Conservation (phyloP, 1,284 basidiomycete genomes). For the Trametes sp. region DNA sequence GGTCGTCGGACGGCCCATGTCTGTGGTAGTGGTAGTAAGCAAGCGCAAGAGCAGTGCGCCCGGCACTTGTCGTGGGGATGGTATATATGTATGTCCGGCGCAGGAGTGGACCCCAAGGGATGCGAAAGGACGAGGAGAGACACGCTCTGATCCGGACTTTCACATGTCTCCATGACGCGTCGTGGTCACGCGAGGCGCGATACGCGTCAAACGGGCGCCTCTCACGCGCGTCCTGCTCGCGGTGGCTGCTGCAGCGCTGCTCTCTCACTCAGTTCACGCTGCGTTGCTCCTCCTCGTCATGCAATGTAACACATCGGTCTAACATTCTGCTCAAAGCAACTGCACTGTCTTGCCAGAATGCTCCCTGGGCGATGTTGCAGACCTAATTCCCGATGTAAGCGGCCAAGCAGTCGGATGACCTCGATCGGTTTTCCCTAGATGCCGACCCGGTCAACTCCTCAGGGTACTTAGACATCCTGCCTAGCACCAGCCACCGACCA, state of each 20-base stretch:
- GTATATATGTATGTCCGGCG: conserved; percentile 10
- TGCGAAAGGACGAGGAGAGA: not conserved
- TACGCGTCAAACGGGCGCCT: not conserved
- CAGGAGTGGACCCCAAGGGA: conserved; percentile 8
- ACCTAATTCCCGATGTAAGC: not conserved
- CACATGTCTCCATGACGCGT: conserved; percentile 30
- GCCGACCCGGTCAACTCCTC: conserved; percentile 10
- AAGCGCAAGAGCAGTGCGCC: conserved; percentile 1
- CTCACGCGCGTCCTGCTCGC: not conserved
- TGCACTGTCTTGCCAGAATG: no score
- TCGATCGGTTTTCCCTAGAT: conserved; percentile 5
- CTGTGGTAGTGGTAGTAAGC: conserved; percentile 13
- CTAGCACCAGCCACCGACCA: not conserved
- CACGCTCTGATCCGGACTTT: conserved; percentile 26
- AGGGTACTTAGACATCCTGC: not conserved
- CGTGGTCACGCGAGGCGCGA: conserved; percentile 23
- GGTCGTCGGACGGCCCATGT: conserved; percentile 57
- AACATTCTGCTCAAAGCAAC: no score
- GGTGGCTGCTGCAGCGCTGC: no score
- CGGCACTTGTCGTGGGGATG: not conserved
- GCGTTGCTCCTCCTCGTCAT: no score
- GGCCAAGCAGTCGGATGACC: not conserved
- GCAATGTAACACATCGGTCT: no score
- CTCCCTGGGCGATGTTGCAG: not conserved
- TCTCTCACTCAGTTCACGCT: no score